phyloP scores from a whole-genome alignment of 2,329 filamentous ascomycete species.

The Helotiales sp. region DNA sequence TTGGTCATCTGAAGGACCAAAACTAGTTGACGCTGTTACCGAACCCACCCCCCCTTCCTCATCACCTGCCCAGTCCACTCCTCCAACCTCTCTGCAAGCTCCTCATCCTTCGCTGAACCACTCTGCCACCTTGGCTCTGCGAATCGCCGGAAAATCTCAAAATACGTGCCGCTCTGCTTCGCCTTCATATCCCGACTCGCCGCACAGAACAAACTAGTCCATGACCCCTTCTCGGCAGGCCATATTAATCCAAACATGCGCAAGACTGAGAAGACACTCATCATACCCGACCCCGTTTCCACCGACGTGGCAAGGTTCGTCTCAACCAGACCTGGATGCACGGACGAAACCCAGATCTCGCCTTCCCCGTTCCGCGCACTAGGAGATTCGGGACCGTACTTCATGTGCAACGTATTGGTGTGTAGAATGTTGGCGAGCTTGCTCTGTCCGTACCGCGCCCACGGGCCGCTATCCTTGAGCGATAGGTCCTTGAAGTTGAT shows the following conservation, averaged over 20 bases:
- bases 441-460: constrained; percentile 45
- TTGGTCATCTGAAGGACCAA: no score
- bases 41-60: constrained; percentile 35
- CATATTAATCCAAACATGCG: constrained; percentile 31
- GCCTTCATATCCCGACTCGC: constrained; percentile 39
- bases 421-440: constrained; percentile 48
- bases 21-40: background rate
- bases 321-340: constrained; percentile 43
- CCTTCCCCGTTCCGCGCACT: constrained; percentile 32
- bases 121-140: constrained; percentile 38
- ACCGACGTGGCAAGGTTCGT: constrained; percentile 29
- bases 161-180: constrained; percentile 39
- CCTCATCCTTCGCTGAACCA: constrained; percentile 35
- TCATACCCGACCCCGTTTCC: constrained; percentile 15
- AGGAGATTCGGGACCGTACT: constrained; percentile 36
- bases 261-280: constrained; percentile 17
- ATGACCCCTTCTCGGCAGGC: constrained; percentile 25
- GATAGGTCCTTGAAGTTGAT: constrained; percentile 24
- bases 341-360: constrained; percentile 40
- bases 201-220: constrained; percentile 35
- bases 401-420: constrained; percentile 37
- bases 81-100: constrained; percentile 38
- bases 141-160: constrained; percentile 34
- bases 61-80: constrained; percentile 37
- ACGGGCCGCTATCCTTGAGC: constrained; percentile 35